Conservation (phyloP, 2,329 filamentous ascomycete genomes). For the Fusarium avenaceum region DNA sequence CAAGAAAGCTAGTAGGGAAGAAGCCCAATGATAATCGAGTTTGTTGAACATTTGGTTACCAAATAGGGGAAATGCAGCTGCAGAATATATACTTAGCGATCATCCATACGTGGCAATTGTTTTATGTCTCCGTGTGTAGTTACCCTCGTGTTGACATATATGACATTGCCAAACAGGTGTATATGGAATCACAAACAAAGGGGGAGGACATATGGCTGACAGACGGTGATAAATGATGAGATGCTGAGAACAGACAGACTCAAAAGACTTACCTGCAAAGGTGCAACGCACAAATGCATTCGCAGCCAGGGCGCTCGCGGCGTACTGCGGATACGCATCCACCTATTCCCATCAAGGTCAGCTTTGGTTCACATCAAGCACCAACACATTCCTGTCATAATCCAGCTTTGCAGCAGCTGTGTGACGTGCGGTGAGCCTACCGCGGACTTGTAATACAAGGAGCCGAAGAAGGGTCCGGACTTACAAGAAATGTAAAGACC, state of each 20-base stretch:
- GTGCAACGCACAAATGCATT: constrained; percentile 83
- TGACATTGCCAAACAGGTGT: background rate
- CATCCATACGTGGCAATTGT: background rate
- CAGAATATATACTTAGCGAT: constrained; percentile 9
- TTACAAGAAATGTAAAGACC: constrained; percentile 88
- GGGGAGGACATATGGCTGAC: constrained; percentile 1
- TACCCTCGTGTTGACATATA: background rate
- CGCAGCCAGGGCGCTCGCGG: constrained; percentile 83
- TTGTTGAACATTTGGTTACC: constrained; percentile 78
- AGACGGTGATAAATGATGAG: constrained; percentile 15
- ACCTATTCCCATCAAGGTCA: constrained; percentile 59
- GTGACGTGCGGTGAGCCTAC: constrained; percentile 30
- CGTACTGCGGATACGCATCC: constrained; percentile 81
- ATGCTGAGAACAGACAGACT: background rate
- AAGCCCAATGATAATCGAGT: constrained; percentile 79
- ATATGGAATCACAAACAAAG: constrained; percentile 6
- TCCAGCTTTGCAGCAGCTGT: constrained; percentile 24
- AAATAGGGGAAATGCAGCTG: constrained; percentile 82
- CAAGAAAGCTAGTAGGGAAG: constrained; percentile 71
- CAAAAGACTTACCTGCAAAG: constrained; percentile 73
- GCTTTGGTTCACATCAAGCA: constrained; percentile 38
- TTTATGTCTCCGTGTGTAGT: background rate
- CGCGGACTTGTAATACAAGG: constrained; percentile 20
- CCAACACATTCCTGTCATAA: constrained; percentile 28
- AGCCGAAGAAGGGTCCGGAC: constrained; percentile 44